These are phyloP conservation scores for Melampsora larici-populina DNA, from an alignment of 1,284 basidiomycete genomes.

Conservation along the genomic window DNA sequence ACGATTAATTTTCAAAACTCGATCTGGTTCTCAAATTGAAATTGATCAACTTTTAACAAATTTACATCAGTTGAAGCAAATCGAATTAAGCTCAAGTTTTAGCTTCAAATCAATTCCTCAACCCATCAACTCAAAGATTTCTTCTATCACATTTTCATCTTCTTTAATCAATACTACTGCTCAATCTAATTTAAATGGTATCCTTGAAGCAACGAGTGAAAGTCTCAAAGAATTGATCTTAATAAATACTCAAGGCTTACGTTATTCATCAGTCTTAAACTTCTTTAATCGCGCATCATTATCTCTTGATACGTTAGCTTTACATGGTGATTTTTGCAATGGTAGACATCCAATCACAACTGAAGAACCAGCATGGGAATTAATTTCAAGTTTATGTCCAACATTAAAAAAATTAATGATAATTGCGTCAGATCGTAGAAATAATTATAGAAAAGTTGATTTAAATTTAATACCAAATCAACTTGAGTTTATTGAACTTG, in stretches of 20 bases:
- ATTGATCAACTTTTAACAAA: neutral
- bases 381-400: neutral
- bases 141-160: neutral
- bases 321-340: neutral
- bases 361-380: conserved; percentile 1
- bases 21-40: neutral
- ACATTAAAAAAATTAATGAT: neutral
- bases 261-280: neutral
- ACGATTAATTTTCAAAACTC: neutral
- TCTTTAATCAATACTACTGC: neutral
- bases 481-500: neutral
- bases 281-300: neutral
- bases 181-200: neutral
- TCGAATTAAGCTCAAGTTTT: neutral
- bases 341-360: neutral
- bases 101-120: neutral
- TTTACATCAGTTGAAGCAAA: neutral
- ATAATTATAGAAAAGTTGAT: neutral
- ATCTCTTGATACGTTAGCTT: neutral
- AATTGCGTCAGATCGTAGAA: neutral
- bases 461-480: neutral
- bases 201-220: neutral
- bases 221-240: neutral
- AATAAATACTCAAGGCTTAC: neutral
- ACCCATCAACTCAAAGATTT: neutral